Base-by-base conservation (phyloP, 169 alveolate genomes). In the Eimeria acervulina region DNA sequence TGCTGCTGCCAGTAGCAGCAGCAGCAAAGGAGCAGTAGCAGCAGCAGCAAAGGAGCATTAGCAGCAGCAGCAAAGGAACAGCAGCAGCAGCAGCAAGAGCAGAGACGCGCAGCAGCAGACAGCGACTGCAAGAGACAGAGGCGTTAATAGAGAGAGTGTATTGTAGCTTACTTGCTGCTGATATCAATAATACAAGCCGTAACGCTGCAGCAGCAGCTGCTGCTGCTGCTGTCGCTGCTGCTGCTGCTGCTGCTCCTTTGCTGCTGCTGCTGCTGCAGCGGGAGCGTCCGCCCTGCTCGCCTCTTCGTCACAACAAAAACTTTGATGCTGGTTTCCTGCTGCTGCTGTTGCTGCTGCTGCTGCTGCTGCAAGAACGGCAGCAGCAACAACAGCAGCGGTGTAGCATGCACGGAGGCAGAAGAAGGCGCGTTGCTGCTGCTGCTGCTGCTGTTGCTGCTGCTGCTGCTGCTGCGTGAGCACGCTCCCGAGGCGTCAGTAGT, bases 361-460 rank as follows among this genome's bases (percentile, higher is more conserved):
- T 38, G 89, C 89, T 23, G 89, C 63, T 38, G 61, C 89, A 38
- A 59, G 52, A 42, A 31, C 89, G n/a, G 66, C 59, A 78, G 63
- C 89, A 31, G 59, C 59, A 51, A 51, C 59, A 51, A 51, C 59
- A 51, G 59, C 59, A 51, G 59, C 59, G 59, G 59, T n/a, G 85
- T 59, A 44, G 89, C 89, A 78, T 78, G 89, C 89, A 44, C 84
- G 19, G 33, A 31, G 89, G 89, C 89, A 78, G 59, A 78, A 78
- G 59, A 78, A 51, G 89, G 59, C 59, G 59, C 15, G 59, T 51
- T 51, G 59, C 59, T 51, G 59, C 15, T 51, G 59, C 2, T 51
- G 59, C 59, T 51, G 59, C 59, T 51, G 59, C 59, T 51, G 59
- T 1, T 51, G 59, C 59, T 51, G 59, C 59, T 51, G 59, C 59